Conservation (phyloP, 2,329 filamentous ascomycete genomes). For the Clonostachys byssicola region DNA sequence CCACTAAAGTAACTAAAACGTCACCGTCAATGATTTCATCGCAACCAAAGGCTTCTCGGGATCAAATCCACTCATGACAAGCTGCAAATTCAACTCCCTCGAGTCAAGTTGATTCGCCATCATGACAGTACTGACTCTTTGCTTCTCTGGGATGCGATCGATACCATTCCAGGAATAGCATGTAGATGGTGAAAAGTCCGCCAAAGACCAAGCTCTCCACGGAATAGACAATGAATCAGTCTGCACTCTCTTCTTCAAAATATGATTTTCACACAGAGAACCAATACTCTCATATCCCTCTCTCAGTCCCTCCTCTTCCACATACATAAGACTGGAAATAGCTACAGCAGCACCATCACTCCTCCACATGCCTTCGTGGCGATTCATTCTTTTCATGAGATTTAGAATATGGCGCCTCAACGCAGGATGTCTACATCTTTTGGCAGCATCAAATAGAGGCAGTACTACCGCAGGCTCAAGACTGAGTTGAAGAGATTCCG, state of each 20-base stretch:
- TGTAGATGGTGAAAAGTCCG: not conserved
- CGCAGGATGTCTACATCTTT: conserved; percentile 21
- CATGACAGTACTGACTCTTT: no score
- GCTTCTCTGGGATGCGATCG: no score
- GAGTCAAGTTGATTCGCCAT: no score
- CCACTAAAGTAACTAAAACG: no score
- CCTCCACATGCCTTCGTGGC: conserved; percentile 16
- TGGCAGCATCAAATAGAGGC: conserved; percentile 15
- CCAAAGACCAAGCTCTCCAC: not conserved
- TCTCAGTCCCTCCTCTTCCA: conserved; percentile 6
- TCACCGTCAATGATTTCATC: no score
- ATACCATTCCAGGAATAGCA: no score
- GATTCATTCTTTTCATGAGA: not conserved
- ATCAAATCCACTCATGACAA: no score
- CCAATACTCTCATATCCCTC: not conserved
- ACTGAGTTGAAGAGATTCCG: conserved; percentile 6
- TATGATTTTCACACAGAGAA: not conserved
- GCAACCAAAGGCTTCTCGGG: no score
- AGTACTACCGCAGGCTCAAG: conserved; percentile 24
- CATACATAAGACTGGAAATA: conserved; percentile 6
- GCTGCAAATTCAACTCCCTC: no score
- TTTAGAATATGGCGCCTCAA: conserved; percentile 12
- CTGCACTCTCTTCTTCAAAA: not conserved
- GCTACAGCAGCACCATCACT: conserved; percentile 11
- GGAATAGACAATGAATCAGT: not conserved